These are phyloP conservation scores for Wickerhamiella occidentalis DNA, from an alignment of 805 yeast species.

Conservation along the genomic window DNA sequence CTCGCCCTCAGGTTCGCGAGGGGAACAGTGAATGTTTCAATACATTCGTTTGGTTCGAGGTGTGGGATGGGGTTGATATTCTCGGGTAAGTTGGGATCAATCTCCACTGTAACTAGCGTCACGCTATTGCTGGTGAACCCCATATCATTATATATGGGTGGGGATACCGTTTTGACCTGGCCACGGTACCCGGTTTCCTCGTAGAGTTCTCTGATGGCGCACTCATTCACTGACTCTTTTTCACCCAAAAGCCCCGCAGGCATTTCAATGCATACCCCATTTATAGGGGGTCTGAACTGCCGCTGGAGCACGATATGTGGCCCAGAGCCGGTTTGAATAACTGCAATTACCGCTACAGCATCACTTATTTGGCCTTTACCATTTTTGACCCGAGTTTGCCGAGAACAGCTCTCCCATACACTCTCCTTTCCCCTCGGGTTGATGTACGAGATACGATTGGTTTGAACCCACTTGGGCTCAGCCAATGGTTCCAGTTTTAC, in stretches of 20 bases:
- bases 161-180: conserved; percentile 35
- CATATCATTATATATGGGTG: conserved; percentile 58
- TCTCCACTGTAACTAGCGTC: conserved; percentile 61
- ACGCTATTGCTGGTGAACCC: conserved; percentile 85
- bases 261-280: conserved; percentile 79
- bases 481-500: conserved; percentile 24
- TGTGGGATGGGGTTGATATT: conserved; percentile 59
- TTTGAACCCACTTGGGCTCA: conserved; percentile 52
- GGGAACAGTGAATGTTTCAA: conserved; percentile 64
- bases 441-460: conserved; percentile 31
- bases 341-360: conserved; percentile 83
- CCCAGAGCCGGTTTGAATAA: conserved; percentile 40
- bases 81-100: conserved; percentile 54
- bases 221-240: conserved; percentile 56
- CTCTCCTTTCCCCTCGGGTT: conserved; percentile 33
- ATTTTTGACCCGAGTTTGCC: conserved; percentile 56
- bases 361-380: conserved; percentile 41
- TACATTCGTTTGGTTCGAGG: conserved; percentile 83
- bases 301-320: conserved; percentile 60
- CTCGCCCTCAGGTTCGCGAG: conserved; percentile 43
- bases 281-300: conserved; percentile 88
- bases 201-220: conserved; percentile 74
- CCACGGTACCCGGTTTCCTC: conserved; percentile 94
- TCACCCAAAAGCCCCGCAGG: conserved; percentile 95
- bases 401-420: conserved; percentile 83